Evolutionary conservation across 2,329 filamentous ascomycete genomes (phyloP), one percentile per base, ranked within the genome.

Genomic region (Aspergillus felis): DNA sequence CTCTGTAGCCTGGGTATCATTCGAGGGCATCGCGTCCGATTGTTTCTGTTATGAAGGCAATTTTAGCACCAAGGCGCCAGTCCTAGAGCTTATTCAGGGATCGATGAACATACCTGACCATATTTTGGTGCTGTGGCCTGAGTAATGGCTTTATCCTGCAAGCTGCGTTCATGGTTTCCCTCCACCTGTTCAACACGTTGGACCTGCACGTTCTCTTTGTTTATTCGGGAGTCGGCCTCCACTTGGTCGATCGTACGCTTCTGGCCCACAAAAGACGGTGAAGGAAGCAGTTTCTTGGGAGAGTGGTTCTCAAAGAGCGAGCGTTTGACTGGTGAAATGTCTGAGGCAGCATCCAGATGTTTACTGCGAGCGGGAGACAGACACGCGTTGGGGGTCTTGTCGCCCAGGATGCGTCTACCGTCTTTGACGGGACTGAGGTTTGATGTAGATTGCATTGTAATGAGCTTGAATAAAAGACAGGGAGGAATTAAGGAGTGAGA

Each of bases 311-410:
- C 64, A 57, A 68, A 59, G 42, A 68, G 52, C 22, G 65, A 49
- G 51, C 64, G 64, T 68, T 72, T 68, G 61, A 65, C 54, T 6
- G 71, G 68, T 32, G 70, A 70, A 56, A 60, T 58, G 46, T 60
- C 49, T 44, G 58, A 32, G 48, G 17, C 10, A 47, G 24, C 22
- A 47, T 65, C 60, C 28, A 53, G 56, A 47, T 57, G 54, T 38
- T 60, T 61, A 51, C 58, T 64, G 54, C 53, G 59, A 53, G 66
- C 66, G 27, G 71, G 71, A 29, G 73, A 72, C 48, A 75, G 60
- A 60, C 69, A 74, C 69, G 74, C 71, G 73, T 77, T 77, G 63
- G 69, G 59, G 57, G 71, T 70, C 62, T 76, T 77, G 57, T 76
- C 74, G 35, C 74, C 71, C 54, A 77, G 71, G 53, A 76, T 70